Evolutionary conservation across 441 rosid genomes (phyloP).

Genomic region (Euphorbia schlechtendalii): DNA sequence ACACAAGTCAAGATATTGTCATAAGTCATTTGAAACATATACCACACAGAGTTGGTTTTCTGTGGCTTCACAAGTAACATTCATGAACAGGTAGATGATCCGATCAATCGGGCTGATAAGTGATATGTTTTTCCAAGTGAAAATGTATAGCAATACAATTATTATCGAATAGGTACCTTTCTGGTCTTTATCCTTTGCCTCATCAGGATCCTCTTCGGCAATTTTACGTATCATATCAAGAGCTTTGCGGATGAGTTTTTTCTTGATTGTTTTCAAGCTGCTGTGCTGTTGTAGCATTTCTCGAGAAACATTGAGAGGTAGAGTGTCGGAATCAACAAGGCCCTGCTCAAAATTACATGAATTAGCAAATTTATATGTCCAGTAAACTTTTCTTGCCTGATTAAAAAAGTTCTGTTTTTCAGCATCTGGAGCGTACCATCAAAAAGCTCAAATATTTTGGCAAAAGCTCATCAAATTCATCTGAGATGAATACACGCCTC

Average conservation of each 20-base stretch:
- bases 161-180: conserved; percentile 36
- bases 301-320: conserved; percentile 84
- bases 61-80: too few relatives aligned
- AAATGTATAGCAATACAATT: not conserved
- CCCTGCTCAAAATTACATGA: conserved; percentile 46
- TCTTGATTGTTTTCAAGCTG: conserved; percentile 92
- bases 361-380: conserved; percentile 3
- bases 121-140: too few relatives aligned
- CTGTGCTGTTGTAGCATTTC: conserved; percentile 97
- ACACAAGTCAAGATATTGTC: conserved; percentile 15
- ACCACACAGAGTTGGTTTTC: too few relatives aligned
- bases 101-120: not conserved
- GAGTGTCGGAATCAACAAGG: conserved; percentile 91
- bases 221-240: conserved; percentile 90
- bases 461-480: conserved; percentile 89
- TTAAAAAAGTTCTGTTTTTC: not conserved
- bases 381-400: too few relatives aligned
- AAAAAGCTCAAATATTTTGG: conserved; percentile 88
- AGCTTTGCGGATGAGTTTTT: conserved; percentile 90
- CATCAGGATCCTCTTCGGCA: conserved; percentile 93
- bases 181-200: conserved; percentile 58
- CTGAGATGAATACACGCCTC: conserved; percentile 88
- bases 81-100: not conserved
- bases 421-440: conserved; percentile 38
- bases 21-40: not conserved